These are phyloP conservation scores for Neonectria faginata DNA, from an alignment of 2,329 filamentous ascomycete genomes.

Conservation along the genomic window DNA sequence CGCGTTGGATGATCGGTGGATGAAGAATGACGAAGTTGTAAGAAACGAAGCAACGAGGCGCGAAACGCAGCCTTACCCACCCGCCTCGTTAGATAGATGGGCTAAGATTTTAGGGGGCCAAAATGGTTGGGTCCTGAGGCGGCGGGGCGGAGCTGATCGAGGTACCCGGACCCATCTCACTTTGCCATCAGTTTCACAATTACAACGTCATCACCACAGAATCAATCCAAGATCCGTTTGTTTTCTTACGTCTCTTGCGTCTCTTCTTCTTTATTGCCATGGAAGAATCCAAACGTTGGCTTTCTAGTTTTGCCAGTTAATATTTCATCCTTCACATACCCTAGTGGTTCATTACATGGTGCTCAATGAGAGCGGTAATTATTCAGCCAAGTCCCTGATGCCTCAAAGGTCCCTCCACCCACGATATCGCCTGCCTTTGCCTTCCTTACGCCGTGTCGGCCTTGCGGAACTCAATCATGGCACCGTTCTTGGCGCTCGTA, in stretches of 20 bases:
- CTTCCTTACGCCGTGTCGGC: slow-evolving; percentile 35
- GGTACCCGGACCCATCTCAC: background rate
- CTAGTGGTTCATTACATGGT: background rate
- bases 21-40: slow-evolving; percentile 7
- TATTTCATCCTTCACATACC: background rate
- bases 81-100: slow-evolving; percentile 37
- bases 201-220: background rate
- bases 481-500: slow-evolving; percentile 78
- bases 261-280: background rate
- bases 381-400: background rate
- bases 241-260: background rate
- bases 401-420: background rate
- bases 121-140: background rate
- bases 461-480: slow-evolving; percentile 71
- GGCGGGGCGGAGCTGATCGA: background rate
- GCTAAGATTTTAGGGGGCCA: background rate
- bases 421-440: background rate
- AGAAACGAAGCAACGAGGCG: slow-evolving; percentile 4
- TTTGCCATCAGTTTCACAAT: background rate
- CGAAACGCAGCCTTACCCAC: slow-evolving; percentile 40
- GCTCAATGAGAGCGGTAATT: background rate
- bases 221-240: background rate
- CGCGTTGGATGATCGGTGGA: slow-evolving; percentile 3
- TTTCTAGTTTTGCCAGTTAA: background rate
- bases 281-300: background rate